phyloP scores from a whole-genome alignment of 2,329 filamentous ascomycete species.

The Lachnellula occidentalis region DNA sequence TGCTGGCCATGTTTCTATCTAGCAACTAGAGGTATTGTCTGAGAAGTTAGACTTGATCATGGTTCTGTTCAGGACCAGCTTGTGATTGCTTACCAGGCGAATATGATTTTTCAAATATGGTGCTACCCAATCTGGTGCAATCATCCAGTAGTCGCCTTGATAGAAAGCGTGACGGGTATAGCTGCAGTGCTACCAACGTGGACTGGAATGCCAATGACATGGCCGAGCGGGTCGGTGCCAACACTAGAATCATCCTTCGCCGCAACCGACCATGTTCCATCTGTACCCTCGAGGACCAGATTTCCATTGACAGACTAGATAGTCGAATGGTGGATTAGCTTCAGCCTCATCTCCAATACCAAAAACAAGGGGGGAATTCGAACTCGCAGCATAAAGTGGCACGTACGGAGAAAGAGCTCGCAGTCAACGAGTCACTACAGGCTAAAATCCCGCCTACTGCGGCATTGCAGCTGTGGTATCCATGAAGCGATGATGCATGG shows the following conservation, averaged over 20 bases:
- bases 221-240: background rate
- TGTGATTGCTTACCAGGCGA: too few species aligned
- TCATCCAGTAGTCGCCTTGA: constrained; percentile 1
- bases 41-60: too few species aligned
- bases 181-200: background rate
- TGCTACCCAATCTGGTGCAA: background rate
- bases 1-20: too few species aligned
- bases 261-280: constrained; percentile 5
- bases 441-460: background rate
- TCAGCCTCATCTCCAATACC: background rate
- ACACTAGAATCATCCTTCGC: constrained; percentile 1
- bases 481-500: background rate
- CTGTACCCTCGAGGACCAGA: constrained; percentile 2
- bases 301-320: background rate
- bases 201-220: constrained; percentile 8
- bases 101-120: too few species aligned
- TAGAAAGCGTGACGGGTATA: constrained; percentile 1
- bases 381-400: too few species aligned
- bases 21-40: too few species aligned
- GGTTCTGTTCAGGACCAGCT: too few species aligned
- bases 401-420: constrained; percentile 1
- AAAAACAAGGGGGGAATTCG: background rate
- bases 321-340: too few species aligned
- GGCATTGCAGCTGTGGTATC: background rate
- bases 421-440: background rate